Base-by-base conservation (phyloP, 495 filamentous ascomycete species). In the Ascodesmis nigricans region DNA sequence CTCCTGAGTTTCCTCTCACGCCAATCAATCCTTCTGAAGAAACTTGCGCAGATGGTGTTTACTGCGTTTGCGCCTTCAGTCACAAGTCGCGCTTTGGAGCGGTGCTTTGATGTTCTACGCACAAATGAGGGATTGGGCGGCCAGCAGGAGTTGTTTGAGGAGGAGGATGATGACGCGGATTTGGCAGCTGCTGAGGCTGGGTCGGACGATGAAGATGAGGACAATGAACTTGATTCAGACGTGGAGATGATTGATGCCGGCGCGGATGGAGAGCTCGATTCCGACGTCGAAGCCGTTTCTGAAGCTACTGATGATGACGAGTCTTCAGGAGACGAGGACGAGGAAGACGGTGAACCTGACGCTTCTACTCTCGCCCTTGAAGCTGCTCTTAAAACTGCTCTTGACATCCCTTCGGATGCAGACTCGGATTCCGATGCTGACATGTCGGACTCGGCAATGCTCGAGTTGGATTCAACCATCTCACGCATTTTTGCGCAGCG, bases 391-490 rank as follows among this genome's bases (percentile, higher is more conserved):
- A 74, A 75, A 18, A 61, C 68, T 34, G 75, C 74, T 3, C 68
- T 91, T 7, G 65, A 67, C 13, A 73, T 69, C 25, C 67, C 69
- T 44, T 61, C 55, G 2, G 60, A 62, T 13, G 63, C 57, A 1
- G 40, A 42, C 10, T 68, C 67, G 0, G 71, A 74, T 31, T 58
- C 61, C 21, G 69, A 66, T 42, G 69, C 67, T 0, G 78, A 87
- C 52, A 87, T 92, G 77, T 71, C 78, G 35, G 87, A 95, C 57
- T 80, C 81, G 25, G 78, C 91, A 47, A 97, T 97, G 87, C 73
- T 91, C 56, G 71, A 70, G 8, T 58, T 95, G 20, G 87, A 97
- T 52, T 64, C 64, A 11, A 71, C 77, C 41, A 66, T 97, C 11
- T 65, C 69, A 34, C 73, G 76, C 37, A 75, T 93, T 31, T 92